Conservation (phyloP, 1,284 basidiomycete genomes). For the Tetrapyrgos nigripes region DNA sequence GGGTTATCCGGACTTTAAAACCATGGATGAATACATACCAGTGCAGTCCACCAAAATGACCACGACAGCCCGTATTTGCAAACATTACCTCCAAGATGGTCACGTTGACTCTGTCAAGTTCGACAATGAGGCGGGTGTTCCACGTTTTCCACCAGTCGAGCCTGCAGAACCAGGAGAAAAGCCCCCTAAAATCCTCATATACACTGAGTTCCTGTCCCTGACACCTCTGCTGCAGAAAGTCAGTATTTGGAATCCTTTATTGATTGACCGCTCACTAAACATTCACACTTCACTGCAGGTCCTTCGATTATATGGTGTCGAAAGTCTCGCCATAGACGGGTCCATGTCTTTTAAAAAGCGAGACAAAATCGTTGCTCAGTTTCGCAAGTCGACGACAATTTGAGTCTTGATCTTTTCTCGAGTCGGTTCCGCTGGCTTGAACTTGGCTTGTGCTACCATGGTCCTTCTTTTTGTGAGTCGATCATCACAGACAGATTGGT, state of each 20-base stretch:
- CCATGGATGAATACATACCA: conserved; percentile 22
- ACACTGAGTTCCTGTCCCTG: conserved; percentile 25
- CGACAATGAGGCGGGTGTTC: not conserved
- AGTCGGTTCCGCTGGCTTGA: conserved; percentile 31
- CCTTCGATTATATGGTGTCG: conserved; percentile 1
- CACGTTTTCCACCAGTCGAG: not conserved
- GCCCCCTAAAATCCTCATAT: conserved; percentile 22
- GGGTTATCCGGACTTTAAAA: conserved; percentile 19
- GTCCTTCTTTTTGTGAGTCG: conserved; percentile 33
- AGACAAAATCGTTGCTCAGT: not conserved
- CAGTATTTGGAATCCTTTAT: conserved; percentile 6
- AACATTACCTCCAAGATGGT: conserved; percentile 21
- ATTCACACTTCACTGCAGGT: not conserved
- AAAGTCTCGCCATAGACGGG: conserved; percentile 4
- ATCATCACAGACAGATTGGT: not conserved
- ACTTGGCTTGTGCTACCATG: conserved; percentile 24
- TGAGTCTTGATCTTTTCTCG: conserved; percentile 10
- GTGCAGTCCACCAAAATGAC: conserved; percentile 29
- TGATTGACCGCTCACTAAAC: not conserved
- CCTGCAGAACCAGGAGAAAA: not conserved
- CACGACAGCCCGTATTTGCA: conserved; percentile 11
- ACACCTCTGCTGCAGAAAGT: conserved; percentile 23
- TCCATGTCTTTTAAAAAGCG: conserved; percentile 2
- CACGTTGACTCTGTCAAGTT: conserved; percentile 11
- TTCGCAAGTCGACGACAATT: not conserved